These are phyloP conservation scores for Ophiostoma novo-ulmi DNA, from an alignment of 2,329 filamentous ascomycete species.

Conservation along the genomic window DNA sequence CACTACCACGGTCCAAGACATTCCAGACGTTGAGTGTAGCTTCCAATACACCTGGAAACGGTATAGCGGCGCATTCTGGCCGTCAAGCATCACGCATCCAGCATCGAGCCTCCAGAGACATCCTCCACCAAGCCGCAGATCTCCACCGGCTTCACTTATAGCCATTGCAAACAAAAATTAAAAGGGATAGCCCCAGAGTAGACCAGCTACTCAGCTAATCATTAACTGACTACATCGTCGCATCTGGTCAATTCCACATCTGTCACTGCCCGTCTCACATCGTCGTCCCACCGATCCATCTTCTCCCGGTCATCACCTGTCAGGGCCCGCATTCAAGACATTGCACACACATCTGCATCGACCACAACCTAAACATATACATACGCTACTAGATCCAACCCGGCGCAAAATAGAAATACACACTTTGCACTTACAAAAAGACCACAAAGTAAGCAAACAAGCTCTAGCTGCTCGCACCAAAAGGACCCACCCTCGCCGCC, in stretches of 20 bases:
- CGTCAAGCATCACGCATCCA: slow-evolving; percentile 12
- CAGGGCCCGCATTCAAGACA: slow-evolving; percentile 10
- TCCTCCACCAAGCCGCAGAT: slow-evolving; percentile 7
- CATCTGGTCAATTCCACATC: not conserved
- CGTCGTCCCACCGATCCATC: slow-evolving; percentile 1
- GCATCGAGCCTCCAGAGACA: slow-evolving; percentile 15
- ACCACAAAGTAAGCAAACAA: slow-evolving; percentile 10
- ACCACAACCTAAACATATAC: not conserved
- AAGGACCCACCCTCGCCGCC: slow-evolving; percentile 11
- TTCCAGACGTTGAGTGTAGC: slow-evolving; percentile 13
- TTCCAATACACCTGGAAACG: not conserved
- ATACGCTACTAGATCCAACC: slow-evolving; percentile 2
- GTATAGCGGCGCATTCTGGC: slow-evolving; percentile 4
- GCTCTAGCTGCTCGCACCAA: slow-evolving; percentile 8
- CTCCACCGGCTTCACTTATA: slow-evolving; percentile 13
- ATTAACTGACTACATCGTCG: not conserved
- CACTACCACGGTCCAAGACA: slow-evolving; percentile 10
- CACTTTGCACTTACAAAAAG: not conserved
- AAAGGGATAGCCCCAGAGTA: not conserved
- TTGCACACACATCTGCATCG: not conserved
- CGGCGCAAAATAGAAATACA: slow-evolving; percentile 6
- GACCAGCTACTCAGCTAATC: not conserved
- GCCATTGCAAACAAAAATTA: not conserved
- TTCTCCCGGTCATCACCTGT: not conserved
- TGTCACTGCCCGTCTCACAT: not conserved